phyloP scores from a whole-genome alignment of 495 filamentous ascomycete species.

The Lophium mytilinum region DNA sequence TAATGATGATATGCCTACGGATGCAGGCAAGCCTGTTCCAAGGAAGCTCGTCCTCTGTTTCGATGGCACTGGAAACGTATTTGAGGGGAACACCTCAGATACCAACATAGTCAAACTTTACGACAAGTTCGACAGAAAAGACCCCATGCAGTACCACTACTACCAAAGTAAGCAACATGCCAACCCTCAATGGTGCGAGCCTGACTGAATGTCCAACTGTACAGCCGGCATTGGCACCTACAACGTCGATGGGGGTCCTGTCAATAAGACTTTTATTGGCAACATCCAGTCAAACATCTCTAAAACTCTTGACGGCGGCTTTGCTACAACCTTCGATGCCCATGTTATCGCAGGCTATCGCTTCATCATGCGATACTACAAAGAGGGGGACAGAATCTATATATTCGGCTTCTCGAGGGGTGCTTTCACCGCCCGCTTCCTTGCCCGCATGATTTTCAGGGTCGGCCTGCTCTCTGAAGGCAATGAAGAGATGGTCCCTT shows the following conservation, averaged over 20 bases:
- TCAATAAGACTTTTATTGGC: neutral
- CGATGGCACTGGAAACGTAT: conserved; percentile 36
- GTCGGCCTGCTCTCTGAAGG: conserved; percentile 19
- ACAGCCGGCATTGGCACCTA: conserved; percentile 18
- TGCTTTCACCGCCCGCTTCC: conserved; percentile 24
- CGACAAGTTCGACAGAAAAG: conserved; percentile 26
- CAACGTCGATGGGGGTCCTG: neutral
- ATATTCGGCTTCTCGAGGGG: conserved; percentile 23
- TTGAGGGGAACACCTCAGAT: conserved; percentile 22
- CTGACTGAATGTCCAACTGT: neutral
- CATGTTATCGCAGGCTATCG: conserved; percentile 13
- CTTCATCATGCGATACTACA: conserved; percentile 16
- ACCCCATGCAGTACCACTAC: conserved; percentile 21
- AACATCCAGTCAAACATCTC: neutral
- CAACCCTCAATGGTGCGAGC: neutral
- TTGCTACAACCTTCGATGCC: conserved; percentile 9
- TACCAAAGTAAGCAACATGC: conserved; percentile 23
- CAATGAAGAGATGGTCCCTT: conserved; percentile 15
- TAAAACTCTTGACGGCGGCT: conserved; percentile 1
- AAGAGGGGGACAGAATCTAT: conserved; percentile 20
- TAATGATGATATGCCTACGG: too few relatives aligned
- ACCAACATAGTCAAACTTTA: conserved; percentile 37
- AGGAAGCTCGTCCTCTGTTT: conserved; percentile 36
- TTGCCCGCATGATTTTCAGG: conserved; percentile 12
- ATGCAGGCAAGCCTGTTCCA: too few relatives aligned